Conservation (phyloP, 768 basidiomycete species). For the Asterophora lycoperdoides region DNA sequence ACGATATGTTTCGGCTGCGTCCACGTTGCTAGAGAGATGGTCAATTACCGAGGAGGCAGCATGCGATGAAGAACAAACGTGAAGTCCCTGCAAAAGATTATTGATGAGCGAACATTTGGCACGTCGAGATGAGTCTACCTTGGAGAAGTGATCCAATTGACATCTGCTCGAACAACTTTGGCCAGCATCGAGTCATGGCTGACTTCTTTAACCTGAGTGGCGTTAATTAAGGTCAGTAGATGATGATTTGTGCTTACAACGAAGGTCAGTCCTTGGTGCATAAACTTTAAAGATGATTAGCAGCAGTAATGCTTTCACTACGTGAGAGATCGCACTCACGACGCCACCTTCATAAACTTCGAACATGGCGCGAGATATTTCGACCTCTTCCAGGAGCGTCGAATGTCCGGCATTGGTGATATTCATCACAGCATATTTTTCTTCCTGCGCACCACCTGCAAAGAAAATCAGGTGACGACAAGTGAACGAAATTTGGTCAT, state of each 20-base stretch:
- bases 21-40: constrained; percentile 52
- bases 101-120: not conserved
- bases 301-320: not conserved
- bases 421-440: constrained; percentile 73
- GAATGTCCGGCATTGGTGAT: constrained; percentile 38
- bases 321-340: constrained; percentile 34
- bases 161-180: constrained; percentile 65
- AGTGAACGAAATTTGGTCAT: constrained; percentile 8
- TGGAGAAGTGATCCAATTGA: constrained; percentile 79
- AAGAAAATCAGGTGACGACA: not conserved
- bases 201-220: constrained; percentile 63
- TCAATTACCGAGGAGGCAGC: not conserved
- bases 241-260: constrained; percentile 43
- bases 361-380: constrained; percentile 78
- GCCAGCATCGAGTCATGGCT: constrained; percentile 76
- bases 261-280: constrained; percentile 83
- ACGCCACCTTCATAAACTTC: constrained; percentile 89
- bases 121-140: constrained; percentile 34
- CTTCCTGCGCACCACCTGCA: constrained; percentile 63
- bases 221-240: not conserved
- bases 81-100: constrained; percentile 52
- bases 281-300: constrained; percentile 46
- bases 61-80: constrained; percentile 45
- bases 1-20: constrained; percentile 72
- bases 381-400: constrained; percentile 73